These are phyloP conservation scores for Amylostereum areolatum DNA, from an alignment of 1,284 basidiomycete genomes.

Conservation along the genomic window DNA sequence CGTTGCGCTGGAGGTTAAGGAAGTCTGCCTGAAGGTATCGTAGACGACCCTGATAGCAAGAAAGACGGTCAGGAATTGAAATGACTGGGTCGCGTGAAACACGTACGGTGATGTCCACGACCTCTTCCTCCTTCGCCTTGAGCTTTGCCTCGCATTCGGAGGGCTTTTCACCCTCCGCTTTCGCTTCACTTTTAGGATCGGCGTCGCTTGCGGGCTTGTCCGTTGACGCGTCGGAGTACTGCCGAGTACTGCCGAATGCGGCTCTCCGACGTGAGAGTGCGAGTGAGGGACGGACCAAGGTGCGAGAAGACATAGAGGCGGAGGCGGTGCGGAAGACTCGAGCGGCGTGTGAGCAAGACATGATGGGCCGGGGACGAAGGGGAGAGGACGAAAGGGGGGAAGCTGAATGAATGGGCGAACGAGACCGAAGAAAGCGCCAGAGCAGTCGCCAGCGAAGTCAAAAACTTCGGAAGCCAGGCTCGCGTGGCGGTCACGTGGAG, in stretches of 20 bases:
- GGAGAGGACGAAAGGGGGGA: constrained; percentile 9
- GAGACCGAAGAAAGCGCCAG: too few relatives aligned
- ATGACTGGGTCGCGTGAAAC: background rate
- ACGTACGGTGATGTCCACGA: constrained; percentile 70
- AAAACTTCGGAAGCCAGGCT: constrained; percentile 1
- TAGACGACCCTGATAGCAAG: constrained; percentile 58
- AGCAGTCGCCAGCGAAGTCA: too few relatives aligned
- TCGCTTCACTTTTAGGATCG: constrained; percentile 24
- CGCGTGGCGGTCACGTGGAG: constrained; percentile 1
- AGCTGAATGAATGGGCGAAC: constrained; percentile 11
- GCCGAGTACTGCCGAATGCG: constrained; percentile 19
- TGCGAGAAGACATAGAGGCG: constrained; percentile 43
- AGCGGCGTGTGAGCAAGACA: constrained; percentile 46
- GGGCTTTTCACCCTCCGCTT: constrained; percentile 17
- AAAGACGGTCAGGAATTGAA: background rate
- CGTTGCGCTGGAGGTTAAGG: constrained; percentile 89
- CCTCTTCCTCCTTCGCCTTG: constrained; percentile 68
- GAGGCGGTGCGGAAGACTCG: constrained; percentile 52
- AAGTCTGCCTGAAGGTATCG: constrained; percentile 92
- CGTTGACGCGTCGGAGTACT: constrained; percentile 45
- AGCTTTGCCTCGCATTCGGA: constrained; percentile 41
- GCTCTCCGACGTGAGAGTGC: constrained; percentile 20
- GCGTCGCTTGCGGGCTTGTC: constrained; percentile 23
- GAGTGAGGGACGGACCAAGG: constrained; percentile 30
- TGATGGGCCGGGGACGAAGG: constrained; percentile 21